Base-by-base conservation (phyloP, 768 basidiomycete species). In the Pleurotus salmoneostramineus region DNA sequence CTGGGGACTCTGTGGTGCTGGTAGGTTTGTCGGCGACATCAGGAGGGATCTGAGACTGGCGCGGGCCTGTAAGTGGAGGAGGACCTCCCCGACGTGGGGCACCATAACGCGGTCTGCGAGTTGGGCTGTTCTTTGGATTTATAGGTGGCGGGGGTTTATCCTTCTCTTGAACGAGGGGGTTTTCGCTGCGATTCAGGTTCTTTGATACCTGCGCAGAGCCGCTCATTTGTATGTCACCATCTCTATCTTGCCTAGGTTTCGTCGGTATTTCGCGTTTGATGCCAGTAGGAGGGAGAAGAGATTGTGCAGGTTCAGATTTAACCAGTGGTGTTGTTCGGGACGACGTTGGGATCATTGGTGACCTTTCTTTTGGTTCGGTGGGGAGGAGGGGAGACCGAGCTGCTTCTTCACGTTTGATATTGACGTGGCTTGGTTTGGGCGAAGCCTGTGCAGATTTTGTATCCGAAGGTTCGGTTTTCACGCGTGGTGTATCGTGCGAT, bases 71-170 rank as follows among this genome's bases (percentile, higher is more conserved):
- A n/a, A 3, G 44, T 14, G 44, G 36, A 15, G 36, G 40, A 17
- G 17, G 10, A 40, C 37, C 37, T 40, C 10, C 34, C 31, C 33
- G 44, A 45, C 14, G 36, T 43, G 37, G 40, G 21, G 21, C 21
- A 27, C 21, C 21, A 3, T 27, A 27, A 3, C 21, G 21, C 21
- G 21, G 21, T 27, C 73, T 76, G 56, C 74, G 69, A 15, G 77
- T 75, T 8, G 77, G 77, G 3, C 75, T 75, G 33, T 71, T 73
- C 36, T 68, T 63, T 40, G 50, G 10, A n/a, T 12, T 52, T 12
- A 14, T 35, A 6, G 35, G 32, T 27, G 21, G 21, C 21, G 21
- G 21, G 21, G 21, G 21, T 27, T 27, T 27, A 27, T 27, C 21
- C 21, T 27, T 27, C 21, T 27, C 21, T 27, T 27, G 21, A 27